These are phyloP conservation scores for Dendrobium huoshanense DNA, from an alignment of 106 monocot genomes.

Conservation along the genomic window DNA sequence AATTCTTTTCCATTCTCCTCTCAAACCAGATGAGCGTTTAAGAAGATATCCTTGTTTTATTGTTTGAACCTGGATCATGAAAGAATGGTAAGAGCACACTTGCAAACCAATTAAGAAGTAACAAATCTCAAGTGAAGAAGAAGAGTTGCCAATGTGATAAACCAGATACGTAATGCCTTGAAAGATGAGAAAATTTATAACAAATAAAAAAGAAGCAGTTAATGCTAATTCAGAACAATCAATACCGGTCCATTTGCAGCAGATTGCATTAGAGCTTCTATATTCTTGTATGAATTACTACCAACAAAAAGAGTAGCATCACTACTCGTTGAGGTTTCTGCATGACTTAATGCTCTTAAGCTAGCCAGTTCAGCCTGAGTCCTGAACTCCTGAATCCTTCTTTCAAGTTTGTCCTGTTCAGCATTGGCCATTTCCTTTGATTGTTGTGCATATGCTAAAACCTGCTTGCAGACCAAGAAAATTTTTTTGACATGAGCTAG, in stretches of 20 bases:
- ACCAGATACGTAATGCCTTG: not conserved
- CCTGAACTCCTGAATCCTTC: conserved; percentile 93
- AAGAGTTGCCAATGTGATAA: not conserved
- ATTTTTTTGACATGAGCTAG: not conserved
- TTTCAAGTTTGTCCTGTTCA: conserved; percentile 95
- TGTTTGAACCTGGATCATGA: conserved; percentile 63
- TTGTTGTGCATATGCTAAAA: conserved; percentile 85
- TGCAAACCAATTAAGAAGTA: not conserved
- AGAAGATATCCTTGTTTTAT: conserved; percentile 99
- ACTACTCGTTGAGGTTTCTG: conserved; percentile 56
- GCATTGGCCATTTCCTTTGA: conserved; percentile 87
- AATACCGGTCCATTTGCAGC: conserved; percentile 85
- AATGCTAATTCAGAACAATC: not conserved
- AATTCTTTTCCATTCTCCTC: conserved; percentile 89
- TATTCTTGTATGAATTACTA: conserved; percentile 70
- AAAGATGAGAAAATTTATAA: not conserved
- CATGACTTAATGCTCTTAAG: conserved; percentile 51
- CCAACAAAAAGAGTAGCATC: conserved; percentile 84
- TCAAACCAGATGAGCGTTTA: conserved; percentile 68
- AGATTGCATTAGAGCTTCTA: conserved; percentile 87
- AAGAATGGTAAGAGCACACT: not conserved
- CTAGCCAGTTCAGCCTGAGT: conserved; percentile 74
- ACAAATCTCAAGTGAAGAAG: not conserved
- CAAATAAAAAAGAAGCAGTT: not conserved
- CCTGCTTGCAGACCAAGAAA: conserved; percentile 28